These are phyloP conservation scores for Aspergillus sp. DNA, from an alignment of 2,329 filamentous ascomycete species.

Conservation along the genomic window DNA sequence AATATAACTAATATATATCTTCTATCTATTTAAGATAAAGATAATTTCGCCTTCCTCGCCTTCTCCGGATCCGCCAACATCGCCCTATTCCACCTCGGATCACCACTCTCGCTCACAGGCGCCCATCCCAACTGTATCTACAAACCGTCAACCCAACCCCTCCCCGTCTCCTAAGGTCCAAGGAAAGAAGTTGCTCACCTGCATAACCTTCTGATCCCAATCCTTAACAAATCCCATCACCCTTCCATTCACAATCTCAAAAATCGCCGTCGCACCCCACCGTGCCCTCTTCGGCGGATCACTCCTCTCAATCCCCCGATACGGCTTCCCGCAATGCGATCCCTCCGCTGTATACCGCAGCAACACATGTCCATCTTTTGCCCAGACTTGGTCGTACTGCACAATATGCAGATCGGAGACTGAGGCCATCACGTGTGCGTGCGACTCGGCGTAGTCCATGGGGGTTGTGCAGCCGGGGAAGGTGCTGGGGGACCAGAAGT, in stretches of 20 bases:
- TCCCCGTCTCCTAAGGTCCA: background rate
- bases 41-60: conserved; percentile 6
- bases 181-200: conserved; percentile 7
- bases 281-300: conserved; percentile 22
- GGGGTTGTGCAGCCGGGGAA: conserved; percentile 32
- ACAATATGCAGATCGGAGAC: conserved; percentile 31
- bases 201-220: conserved; percentile 28
- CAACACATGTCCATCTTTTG: conserved; percentile 29
- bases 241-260: conserved; percentile 31
- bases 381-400: conserved; percentile 30
- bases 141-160: background rate
- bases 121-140: conserved; percentile 17
- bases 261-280: conserved; percentile 35
- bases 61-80: conserved; percentile 13
- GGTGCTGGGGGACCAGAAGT: conserved; percentile 32
- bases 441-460: conserved; percentile 32
- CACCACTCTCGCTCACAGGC: conserved; percentile 12
- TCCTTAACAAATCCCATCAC: conserved; percentile 32
- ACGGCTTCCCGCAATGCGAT: conserved; percentile 28
- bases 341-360: conserved; percentile 34
- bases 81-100: conserved; percentile 15
- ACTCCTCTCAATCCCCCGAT: conserved; percentile 29
- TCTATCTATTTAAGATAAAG: background rate
- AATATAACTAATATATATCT: background rate
- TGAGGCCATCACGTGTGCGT: conserved; percentile 29